These are phyloP conservation scores for Cryptococcus sp. DNA, from an alignment of 1,284 basidiomycete genomes.

Conservation along the genomic window DNA sequence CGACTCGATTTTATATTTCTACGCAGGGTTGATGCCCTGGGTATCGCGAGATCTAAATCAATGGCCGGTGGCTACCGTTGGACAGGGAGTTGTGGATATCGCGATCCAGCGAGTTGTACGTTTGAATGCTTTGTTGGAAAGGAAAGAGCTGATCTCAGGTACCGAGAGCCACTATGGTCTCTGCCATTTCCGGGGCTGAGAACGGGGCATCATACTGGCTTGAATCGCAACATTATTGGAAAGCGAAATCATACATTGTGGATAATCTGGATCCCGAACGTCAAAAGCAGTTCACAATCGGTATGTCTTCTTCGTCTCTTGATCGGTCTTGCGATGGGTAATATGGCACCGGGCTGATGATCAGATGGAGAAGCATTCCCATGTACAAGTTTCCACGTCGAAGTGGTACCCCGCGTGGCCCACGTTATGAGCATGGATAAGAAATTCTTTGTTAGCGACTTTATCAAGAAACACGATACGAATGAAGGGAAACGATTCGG, in stretches of 20 bases:
- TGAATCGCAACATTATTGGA: slow-evolving; percentile 66
- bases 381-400: slow-evolving; percentile 76
- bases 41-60: slow-evolving; percentile 71
- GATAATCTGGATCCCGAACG: slow-evolving; percentile 61
- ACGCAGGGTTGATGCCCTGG: slow-evolving; percentile 54
- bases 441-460: slow-evolving; percentile 49
- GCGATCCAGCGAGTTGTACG: slow-evolving; percentile 63
- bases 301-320: slow-evolving; percentile 14
- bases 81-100: slow-evolving; percentile 77
- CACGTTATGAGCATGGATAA: slow-evolving; percentile 68
- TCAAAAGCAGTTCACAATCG: slow-evolving; percentile 41
- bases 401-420: slow-evolving; percentile 68
- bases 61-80: slow-evolving; percentile 73
- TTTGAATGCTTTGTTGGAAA: not conserved
- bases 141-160: slow-evolving; percentile 45
- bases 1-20: slow-evolving; percentile 62
- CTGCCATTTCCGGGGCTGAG: slow-evolving; percentile 63
- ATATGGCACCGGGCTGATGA: slow-evolving; percentile 31
- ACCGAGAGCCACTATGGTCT: slow-evolving; percentile 58
- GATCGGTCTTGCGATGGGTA: not conserved
- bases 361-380: slow-evolving; percentile 83
- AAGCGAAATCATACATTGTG: slow-evolving; percentile 69
- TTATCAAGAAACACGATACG: slow-evolving; percentile 27
- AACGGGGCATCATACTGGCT: slow-evolving; percentile 67
- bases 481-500: slow-evolving; percentile 5